phyloP scores from a whole-genome alignment of 441 rosid genomes.

The Melastoma candidum region DNA sequence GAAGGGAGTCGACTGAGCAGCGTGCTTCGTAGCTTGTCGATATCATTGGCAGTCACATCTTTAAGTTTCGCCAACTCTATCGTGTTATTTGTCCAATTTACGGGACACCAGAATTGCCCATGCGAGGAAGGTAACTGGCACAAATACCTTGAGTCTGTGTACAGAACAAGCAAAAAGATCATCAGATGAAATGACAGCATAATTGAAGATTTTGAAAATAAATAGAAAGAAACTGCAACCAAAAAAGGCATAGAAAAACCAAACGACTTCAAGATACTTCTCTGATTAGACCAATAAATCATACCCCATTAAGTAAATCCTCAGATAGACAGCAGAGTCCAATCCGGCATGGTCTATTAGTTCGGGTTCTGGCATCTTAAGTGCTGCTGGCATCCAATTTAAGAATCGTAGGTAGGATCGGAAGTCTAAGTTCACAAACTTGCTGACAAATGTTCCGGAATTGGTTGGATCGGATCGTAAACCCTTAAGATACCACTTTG shows the following conservation, averaged over 20 bases:
- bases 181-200: conserved; percentile 2
- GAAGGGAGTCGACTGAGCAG: conserved; percentile 64
- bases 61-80: conserved; percentile 22
- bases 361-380: conserved; percentile 96
- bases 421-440: conserved; percentile 68
- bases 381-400: conserved; percentile 91
- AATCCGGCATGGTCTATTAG: conserved; percentile 96
- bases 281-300: conserved; percentile 1
- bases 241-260: not conserved
- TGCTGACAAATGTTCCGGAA: conserved; percentile 41
- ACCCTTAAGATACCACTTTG: conserved; percentile 92
- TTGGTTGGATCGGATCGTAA: conserved; percentile 63
- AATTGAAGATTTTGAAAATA: not conserved
- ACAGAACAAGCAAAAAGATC: conserved; percentile 3
- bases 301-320: conserved; percentile 87
- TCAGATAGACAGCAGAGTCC: conserved; percentile 88
- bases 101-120: conserved; percentile 77
- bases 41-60: conserved; percentile 66
- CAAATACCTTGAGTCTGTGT: conserved; percentile 83
- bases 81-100: conserved; percentile 49
- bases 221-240: not conserved
- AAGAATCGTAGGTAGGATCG: conserved; percentile 66
- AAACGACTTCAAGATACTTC: not conserved
- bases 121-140: conserved; percentile 69
- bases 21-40: conserved; percentile 68